Conservation (phyloP, 192 early-diverging fungal genomes). For the Linnemannia exigua region DNA sequence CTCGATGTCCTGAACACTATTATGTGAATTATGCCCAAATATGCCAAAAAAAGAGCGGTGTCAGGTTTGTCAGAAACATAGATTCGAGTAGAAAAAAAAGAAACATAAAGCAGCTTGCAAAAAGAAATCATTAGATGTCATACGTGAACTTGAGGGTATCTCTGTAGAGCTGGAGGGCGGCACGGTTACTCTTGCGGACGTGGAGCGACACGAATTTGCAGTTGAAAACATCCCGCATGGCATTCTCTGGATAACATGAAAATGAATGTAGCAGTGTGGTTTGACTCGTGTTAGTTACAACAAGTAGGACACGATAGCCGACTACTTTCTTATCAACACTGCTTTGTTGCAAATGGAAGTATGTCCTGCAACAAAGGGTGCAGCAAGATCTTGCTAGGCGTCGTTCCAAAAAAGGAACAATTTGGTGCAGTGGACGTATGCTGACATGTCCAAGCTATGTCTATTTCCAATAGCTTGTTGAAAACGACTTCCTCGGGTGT, state of each 20-base stretch:
- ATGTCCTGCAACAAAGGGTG: neutral
- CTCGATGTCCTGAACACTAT: slow-evolving; percentile 88
- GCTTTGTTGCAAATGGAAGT: neutral
- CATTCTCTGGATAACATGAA: slow-evolving; percentile 51
- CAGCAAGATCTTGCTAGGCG: neutral
- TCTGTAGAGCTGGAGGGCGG: slow-evolving; percentile 93
- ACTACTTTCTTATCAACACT: neutral
- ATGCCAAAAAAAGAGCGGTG: neutral
- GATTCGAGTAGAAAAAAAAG: slow-evolving; percentile 1
- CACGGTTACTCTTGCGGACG: slow-evolving; percentile 94
- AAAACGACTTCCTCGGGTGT: slow-evolving; percentile 24
- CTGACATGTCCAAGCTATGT: slow-evolving; percentile 17
- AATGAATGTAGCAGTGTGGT: neutral
- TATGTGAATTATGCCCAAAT: neutral
- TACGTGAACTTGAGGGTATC: slow-evolving; percentile 93
- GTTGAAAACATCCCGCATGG: slow-evolving; percentile 91
- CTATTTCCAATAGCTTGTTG: slow-evolving; percentile 25
- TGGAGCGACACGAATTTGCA: slow-evolving; percentile 94
- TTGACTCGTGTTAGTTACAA: neutral
- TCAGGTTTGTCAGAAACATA: neutral
- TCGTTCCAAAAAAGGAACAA: neutral
- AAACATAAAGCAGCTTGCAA: neutral
- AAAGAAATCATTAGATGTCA: slow-evolving; percentile 6
- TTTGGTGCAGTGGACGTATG: slow-evolving; percentile 23
- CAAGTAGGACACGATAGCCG: neutral